Base-by-base conservation (phyloP, 2,329 filamentous ascomycete species). In the Stromatinia cepivora region DNA sequence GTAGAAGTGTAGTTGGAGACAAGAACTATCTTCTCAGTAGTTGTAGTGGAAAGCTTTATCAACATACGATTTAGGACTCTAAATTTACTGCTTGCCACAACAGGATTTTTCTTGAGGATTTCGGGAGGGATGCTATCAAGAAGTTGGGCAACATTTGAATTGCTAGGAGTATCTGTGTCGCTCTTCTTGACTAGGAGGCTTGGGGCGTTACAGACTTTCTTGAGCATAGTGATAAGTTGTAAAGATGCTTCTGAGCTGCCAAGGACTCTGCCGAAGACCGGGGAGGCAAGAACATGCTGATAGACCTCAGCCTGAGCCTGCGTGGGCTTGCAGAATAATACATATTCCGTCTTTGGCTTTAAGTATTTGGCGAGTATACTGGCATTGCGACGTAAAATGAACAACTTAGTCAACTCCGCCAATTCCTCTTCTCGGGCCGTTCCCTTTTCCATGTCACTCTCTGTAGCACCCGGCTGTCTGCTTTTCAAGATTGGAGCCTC, bases 271-370 rank as follows among this genome's bases (percentile, higher is more conserved):
- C 86, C 84, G 73, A 91, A 91, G 7, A 87, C 81, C 0, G 87
- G 86, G 2, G 89, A 91, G 11, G 84, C 82, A n/a, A 92, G 81
- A 48, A 92, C 87, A 69, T 83, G 82, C 67, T 86, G 86, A 76
- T 99, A 99, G 0, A 98, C 82, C 70, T 97, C 93, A 3, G 93
- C 92, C 77, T 99, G 95, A 73, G 94, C 93, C 48, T 89, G 86
- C 0, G 93, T 97, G 78, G 98, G 88, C 0, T 94, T 95, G 0
- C 95, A 95, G 75, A 95, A 98, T 0, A 99, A 82, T 1, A 99
- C 92, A 74, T 98, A 99, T 79, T 99, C 95, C 17, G 95, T 88
- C 82, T 99, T 99, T 80, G 94, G 94, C 0, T 94, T 94, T 20
- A 99, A 84, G 56, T 93, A 88, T 2, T 90, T 90, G 61, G 96